Conservation (phyloP, 495 filamentous ascomycete genomes). For the Chaetomium fimeti region DNA sequence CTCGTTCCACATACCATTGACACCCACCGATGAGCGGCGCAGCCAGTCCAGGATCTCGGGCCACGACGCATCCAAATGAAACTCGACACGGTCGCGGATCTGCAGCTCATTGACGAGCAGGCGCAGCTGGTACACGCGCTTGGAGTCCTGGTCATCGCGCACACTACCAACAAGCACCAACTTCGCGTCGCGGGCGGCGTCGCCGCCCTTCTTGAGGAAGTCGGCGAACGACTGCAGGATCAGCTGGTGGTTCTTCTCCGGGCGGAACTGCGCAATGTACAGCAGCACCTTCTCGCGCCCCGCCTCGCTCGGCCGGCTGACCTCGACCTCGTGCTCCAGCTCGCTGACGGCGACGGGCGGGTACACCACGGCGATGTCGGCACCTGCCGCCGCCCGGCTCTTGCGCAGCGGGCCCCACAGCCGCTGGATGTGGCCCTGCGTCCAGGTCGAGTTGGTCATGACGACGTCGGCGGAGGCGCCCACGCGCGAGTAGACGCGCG, state of each 20-base stretch:
- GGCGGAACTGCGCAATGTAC: conserved; percentile 95
- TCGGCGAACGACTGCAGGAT: conserved; percentile 79
- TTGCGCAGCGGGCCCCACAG: conserved; percentile 68
- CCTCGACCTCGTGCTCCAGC: conserved; percentile 66
- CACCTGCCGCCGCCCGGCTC: conserved; percentile 31
- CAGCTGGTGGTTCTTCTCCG: conserved; percentile 91
- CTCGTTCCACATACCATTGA: conserved; percentile 99
- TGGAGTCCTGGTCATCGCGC: conserved; percentile 76
- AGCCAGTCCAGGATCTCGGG: conserved; percentile 78
- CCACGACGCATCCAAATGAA: conserved; percentile 87
- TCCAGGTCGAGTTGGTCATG: conserved; percentile 97
- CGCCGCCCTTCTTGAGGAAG: conserved; percentile 46
- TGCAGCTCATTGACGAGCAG: conserved; percentile 83
- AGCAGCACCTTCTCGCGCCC: conserved; percentile 67
- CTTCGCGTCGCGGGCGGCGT: conserved; percentile 54
- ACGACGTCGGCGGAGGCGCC: conserved; percentile 83
- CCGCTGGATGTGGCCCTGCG: conserved; percentile 72
- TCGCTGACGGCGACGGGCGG: conserved; percentile 88
- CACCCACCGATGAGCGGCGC: conserved; percentile 69
- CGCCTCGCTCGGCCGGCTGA: conserved; percentile 63
- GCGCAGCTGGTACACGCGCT: conserved; percentile 85
- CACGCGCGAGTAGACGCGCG: conserved; percentile 72
- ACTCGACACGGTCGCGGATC: conserved; percentile 78
- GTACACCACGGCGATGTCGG: conserved; percentile 68
- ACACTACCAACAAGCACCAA: conserved; percentile 87